Base-by-base conservation (phyloP, 1,284 basidiomycete species). In the Irpex rosettiformis region DNA sequence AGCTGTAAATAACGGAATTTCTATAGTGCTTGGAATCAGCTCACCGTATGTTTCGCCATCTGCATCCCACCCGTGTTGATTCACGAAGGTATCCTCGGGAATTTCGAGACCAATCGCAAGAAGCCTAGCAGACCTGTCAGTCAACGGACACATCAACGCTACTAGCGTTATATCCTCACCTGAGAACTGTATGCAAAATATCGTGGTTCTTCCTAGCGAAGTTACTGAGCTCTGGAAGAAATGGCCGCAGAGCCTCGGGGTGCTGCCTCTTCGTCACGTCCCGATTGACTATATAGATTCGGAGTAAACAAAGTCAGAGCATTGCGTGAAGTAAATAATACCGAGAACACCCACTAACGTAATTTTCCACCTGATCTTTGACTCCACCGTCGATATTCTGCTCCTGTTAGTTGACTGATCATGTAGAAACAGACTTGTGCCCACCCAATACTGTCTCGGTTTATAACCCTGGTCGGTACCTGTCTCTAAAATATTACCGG, bases 391-490 rank as follows among this genome's bases (percentile, higher is more conserved):
- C 75, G 57, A 83, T 78, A 42, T 79, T 75, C 81, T 82, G 45
- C 21, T 18, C 13, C 10, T 37, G 16, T 27, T 22, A 22, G 13
- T 30, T 16, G 10, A 45, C 16, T 45, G 47, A 8, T n/a, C 13
- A 7, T 11, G 25, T 24, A 24, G 18, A 54, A 13, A 22, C 43
- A 22, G 18, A 37, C 33, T 6, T 37, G 43, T 3, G 47, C 69
- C 4, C 61, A 85, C 84, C 79, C 79, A 85, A 55, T 82, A 82
- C 55, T 79, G 74, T 3, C 78, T 75, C 7, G 72, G 71, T 63
- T 86, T 86, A 64, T 86, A 87, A 3, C 85, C 85, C 64, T 82
- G 76, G 59, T 78, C 85, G 1, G 81, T 79, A 4, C 82, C 81
- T 0, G 73, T 76, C 52, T 73, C 73, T 59, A 82, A 80, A 54